phyloP scores from a whole-genome alignment of 2,329 filamentous ascomycete species.

The Ophiocordyceps camponoti-saundersi region DNA sequence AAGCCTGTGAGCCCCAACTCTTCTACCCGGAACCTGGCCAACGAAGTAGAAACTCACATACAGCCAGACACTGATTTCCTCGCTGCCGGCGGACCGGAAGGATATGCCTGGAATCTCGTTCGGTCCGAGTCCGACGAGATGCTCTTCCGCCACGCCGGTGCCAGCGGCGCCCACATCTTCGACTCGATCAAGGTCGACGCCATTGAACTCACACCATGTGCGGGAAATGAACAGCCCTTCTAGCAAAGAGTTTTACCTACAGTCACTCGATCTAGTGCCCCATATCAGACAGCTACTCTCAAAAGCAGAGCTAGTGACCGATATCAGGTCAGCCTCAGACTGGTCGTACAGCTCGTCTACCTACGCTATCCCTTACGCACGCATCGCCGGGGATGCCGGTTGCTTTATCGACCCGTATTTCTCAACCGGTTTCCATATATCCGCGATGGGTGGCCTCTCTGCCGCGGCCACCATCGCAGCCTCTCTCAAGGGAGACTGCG shows the following conservation, averaged over 20 bases:
- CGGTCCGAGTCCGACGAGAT: slow-evolving; percentile 28
- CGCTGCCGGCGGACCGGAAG: slow-evolving; percentile 17
- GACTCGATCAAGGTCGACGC: slow-evolving; percentile 18
- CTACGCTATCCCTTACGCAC: slow-evolving; percentile 21
- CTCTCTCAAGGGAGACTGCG: slow-evolving; percentile 17
- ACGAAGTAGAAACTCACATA: no score
- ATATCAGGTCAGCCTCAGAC: slow-evolving; percentile 25
- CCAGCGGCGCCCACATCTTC: slow-evolving; percentile 21
- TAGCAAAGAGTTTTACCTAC: slow-evolving; percentile 15
- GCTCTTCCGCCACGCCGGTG: slow-evolving; percentile 20
- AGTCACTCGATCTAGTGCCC: slow-evolving; percentile 16
- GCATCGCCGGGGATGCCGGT: slow-evolving; percentile 27
- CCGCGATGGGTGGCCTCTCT: slow-evolving; percentile 22
- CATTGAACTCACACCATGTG: slow-evolving; percentile 17
- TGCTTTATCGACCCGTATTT: slow-evolving; percentile 32
- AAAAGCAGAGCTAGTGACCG: slow-evolving; percentile 14
- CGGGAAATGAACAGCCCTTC: slow-evolving; percentile 13
- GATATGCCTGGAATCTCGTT: slow-evolving; percentile 26
- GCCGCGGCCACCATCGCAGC: slow-evolving; percentile 27
- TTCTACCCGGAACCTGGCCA: not conserved
- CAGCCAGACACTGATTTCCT: slow-evolving; percentile 25
- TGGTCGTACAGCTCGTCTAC: slow-evolving; percentile 27
- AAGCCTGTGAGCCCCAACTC: slow-evolving; percentile 17
- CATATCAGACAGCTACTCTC: slow-evolving; percentile 12
- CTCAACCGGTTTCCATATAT: slow-evolving; percentile 29